These are phyloP conservation scores for Vaucheria bursata DNA, from an alignment of 352 stramenopile genomes.

Conservation along the genomic window DNA sequence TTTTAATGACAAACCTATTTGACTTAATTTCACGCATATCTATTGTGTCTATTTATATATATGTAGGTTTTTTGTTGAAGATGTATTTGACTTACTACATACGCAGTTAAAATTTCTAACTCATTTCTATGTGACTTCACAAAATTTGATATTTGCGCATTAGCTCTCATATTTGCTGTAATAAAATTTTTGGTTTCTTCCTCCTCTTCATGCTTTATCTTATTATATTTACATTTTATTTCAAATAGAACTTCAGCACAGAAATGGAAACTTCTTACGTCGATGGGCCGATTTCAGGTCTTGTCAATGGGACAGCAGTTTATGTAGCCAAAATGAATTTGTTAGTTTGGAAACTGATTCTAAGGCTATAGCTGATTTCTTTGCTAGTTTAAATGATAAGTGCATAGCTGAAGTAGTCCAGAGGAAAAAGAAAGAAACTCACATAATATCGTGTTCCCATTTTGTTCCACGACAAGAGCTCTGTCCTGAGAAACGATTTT, in stretches of 20 bases:
- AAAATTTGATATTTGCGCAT: not conserved
- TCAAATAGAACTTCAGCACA: conserved; percentile 16
- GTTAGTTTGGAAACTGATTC: not conserved
- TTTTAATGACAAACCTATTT: not conserved
- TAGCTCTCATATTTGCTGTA: too few species aligned
- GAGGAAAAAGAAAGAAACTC: not conserved
- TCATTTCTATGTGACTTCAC: not conserved
- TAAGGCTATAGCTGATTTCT: conserved; percentile 28
- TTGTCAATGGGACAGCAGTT: conserved; percentile 35
- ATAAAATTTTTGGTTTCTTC: too few species aligned
- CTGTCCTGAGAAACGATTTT: conserved; percentile 49
- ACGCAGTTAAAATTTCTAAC: too few species aligned
- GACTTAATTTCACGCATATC: not conserved
- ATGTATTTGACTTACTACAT: too few species aligned
- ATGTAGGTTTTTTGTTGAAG: too few species aligned
- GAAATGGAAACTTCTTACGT: conserved; percentile 23
- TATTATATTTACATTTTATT: not conserved
- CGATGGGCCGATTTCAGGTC: conserved; percentile 42
- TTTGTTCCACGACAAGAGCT: conserved; percentile 50
- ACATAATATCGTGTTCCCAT: conserved; percentile 49
- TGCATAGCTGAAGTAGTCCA: conserved; percentile 20
- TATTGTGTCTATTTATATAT: too few species aligned
- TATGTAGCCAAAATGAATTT: conserved; percentile 21
- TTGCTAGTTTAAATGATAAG: conserved; percentile 12
- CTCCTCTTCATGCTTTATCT: not conserved